These are phyloP conservation scores for Paramecium tetraurelia DNA, from an alignment of 73 alveolate species.

Conservation along the genomic window DNA sequence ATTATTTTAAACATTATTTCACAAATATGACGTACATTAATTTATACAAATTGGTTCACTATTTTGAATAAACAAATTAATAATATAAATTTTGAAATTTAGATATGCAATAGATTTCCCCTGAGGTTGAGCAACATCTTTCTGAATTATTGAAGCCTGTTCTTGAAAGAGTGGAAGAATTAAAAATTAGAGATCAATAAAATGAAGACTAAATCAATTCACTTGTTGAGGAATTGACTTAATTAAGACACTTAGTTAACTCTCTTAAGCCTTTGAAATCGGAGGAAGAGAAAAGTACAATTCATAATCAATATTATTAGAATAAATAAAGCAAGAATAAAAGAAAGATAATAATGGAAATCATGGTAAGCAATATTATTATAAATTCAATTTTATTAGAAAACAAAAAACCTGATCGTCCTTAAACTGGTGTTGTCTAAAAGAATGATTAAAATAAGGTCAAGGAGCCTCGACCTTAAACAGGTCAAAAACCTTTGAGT, in stretches of 20 bases:
- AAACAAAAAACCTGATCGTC: neutral
- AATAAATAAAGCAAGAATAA: neutral
- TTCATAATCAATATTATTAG: neutral
- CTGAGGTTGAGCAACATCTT: slow-evolving; percentile 13
- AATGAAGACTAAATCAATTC: neutral
- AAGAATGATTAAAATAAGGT: neutral
- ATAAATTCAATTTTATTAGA: neutral
- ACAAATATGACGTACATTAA: neutral
- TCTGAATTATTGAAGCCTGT: slow-evolving; percentile 9
- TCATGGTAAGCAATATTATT: neutral
- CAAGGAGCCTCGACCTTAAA: neutral
- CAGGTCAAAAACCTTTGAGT: neutral
- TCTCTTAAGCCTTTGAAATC: neutral
- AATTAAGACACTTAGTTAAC: neutral
- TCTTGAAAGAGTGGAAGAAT: neutral
- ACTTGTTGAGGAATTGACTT: neutral
- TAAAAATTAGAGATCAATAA: neutral
- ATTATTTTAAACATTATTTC: neutral
- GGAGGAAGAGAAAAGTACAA: neutral
- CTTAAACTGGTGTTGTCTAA: neutral
- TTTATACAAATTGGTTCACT: neutral
- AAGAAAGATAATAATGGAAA: neutral
- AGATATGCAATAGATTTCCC: slow-evolving; percentile 31
- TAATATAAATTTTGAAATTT: slow-evolving; percentile 7
- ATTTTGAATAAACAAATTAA: neutral